Percentiles rank a stretch among this genome's conserved stretches.
Conservation (phyloP, 2,329 filamentous ascomycete species). For the Xylariaceae sp. region DNA sequence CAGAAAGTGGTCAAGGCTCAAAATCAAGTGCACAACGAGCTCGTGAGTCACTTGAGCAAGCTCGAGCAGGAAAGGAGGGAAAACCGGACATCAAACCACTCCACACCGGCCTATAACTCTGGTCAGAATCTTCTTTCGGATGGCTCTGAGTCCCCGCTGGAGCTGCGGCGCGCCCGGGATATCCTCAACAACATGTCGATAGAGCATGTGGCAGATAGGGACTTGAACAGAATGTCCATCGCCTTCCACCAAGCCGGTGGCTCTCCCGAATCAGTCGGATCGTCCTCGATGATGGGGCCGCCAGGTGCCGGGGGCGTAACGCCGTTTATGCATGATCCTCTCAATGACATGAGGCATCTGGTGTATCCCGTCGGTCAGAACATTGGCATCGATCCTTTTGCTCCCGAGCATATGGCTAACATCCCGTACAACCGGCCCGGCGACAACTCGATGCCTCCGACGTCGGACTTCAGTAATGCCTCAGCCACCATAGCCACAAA, state of each 20-base stretch:
- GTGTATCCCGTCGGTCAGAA: slow-evolving; percentile 90
- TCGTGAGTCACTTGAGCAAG: slow-evolving; percentile 51
- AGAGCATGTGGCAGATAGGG: slow-evolving; percentile 48
- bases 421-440: slow-evolving; percentile 80
- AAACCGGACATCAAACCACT: slow-evolving; percentile 35
- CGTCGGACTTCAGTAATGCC: slow-evolving; percentile 32
- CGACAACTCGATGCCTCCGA: slow-evolving; percentile 37
- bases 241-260: slow-evolving; percentile 47
- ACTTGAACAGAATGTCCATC: slow-evolving; percentile 49
- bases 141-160: slow-evolving; percentile 40
- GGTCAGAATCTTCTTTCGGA: slow-evolving; percentile 39
- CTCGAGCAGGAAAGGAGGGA: slow-evolving; percentile 41
- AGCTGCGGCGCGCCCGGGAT: slow-evolving; percentile 52
- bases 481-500: slow-evolving; percentile 32
- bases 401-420: slow-evolving; percentile 88
- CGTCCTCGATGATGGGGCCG: slow-evolving; percentile 53
- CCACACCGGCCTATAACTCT: slow-evolving; percentile 37
- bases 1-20: slow-evolving; percentile 57
- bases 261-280: slow-evolving; percentile 47
- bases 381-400: slow-evolving; percentile 91
- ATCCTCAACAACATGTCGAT: slow-evolving; percentile 48
- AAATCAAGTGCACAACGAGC: slow-evolving; percentile 51
- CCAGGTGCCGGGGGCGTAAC: slow-evolving; percentile 35
- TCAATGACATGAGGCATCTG: slow-evolving; percentile 56
- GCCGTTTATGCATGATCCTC: slow-evolving; percentile 45